These are phyloP conservation scores for Canna indica DNA, from an alignment of 176 grass and related monocot species.

Conservation along the genomic window DNA sequence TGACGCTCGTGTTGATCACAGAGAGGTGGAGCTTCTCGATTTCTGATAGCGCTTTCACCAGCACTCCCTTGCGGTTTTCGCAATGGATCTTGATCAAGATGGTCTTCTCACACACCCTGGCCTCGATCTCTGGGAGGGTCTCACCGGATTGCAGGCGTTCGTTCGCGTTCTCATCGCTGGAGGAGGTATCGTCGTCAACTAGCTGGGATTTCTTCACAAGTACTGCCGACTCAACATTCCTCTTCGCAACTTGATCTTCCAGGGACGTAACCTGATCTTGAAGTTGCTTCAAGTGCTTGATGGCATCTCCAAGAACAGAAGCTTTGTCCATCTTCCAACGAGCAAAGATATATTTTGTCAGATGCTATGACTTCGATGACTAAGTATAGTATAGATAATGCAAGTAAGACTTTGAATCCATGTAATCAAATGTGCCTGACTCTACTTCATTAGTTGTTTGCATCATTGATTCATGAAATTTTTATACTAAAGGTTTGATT, in stretches of 20 bases:
- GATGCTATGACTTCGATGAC: not conserved
- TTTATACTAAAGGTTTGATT: no score
- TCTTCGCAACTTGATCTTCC: slow-evolving; percentile 45
- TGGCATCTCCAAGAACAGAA: slow-evolving; percentile 88
- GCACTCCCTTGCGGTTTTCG: slow-evolving; percentile 61
- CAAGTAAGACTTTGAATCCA: no score
- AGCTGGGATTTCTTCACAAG: slow-evolving; percentile 81
- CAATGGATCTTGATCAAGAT: slow-evolving; percentile 90
- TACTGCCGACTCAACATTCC: slow-evolving; percentile 68
- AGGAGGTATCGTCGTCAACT: slow-evolving; percentile 47
- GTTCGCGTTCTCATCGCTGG: slow-evolving; percentile 53
- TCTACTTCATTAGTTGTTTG: no score
- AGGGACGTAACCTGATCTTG: slow-evolving; percentile 67
- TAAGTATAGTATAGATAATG: no score
- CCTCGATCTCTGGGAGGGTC: slow-evolving; percentile 77
- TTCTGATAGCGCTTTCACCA: slow-evolving; percentile 58
- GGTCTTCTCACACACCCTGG: slow-evolving; percentile 49
- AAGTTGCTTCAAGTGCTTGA: slow-evolving; percentile 85
- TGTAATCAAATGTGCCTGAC: no score
- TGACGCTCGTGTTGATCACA: slow-evolving; percentile 79
- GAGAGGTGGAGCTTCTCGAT: slow-evolving; percentile 58
- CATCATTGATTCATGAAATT: no score
- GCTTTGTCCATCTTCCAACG: slow-evolving; percentile 88
- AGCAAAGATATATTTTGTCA: not conserved
- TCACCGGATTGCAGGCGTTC: slow-evolving; percentile 19